These are phyloP conservation scores for Acanthamoeba pearcei DNA, from an alignment of 208 protist species.

Conservation along the genomic window DNA sequence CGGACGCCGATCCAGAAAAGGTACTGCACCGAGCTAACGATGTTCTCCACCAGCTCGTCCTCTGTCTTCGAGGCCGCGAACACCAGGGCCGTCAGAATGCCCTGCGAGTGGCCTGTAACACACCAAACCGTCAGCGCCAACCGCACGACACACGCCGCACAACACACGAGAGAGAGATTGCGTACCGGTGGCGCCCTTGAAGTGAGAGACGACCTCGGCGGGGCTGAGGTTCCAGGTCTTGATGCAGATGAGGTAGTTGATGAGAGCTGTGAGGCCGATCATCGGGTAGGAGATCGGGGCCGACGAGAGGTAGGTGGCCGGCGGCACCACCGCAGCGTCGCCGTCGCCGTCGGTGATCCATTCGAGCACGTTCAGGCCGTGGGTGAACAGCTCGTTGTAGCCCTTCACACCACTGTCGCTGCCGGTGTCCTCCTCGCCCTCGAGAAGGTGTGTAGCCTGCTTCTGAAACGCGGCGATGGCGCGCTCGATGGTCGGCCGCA, in stretches of 20 bases:
- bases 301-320: slow-evolving; percentile 77
- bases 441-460: slow-evolving; percentile 4
- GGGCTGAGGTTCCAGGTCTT: slow-evolving; percentile 77
- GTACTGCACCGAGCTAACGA: slow-evolving; percentile 75
- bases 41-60: slow-evolving; percentile 80
- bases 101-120: slow-evolving; percentile 83
- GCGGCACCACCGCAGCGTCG: neutral
- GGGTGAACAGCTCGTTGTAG: slow-evolving; percentile 51
- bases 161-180: neutral
- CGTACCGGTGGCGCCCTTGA: slow-evolving; percentile 78
- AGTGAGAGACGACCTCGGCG: slow-evolving; percentile 71
- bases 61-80: slow-evolving; percentile 78
- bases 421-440: neutral
- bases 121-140: neutral
- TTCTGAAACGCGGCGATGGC: slow-evolving; percentile 24
- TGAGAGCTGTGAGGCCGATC: slow-evolving; percentile 86
- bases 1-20: slow-evolving; percentile 87
- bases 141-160: too few relatives aligned
- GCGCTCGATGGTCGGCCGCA: slow-evolving; percentile 64
- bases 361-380: slow-evolving; percentile 71
- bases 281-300: slow-evolving; percentile 86
- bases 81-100: slow-evolving; percentile 86
- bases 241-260: slow-evolving; percentile 84
- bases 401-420: slow-evolving; percentile 25
- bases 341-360: slow-evolving; percentile 40